These are phyloP conservation scores for Huntiella moniliformis DNA, from an alignment of 2,329 filamentous ascomycete species.

Conservation along the genomic window DNA sequence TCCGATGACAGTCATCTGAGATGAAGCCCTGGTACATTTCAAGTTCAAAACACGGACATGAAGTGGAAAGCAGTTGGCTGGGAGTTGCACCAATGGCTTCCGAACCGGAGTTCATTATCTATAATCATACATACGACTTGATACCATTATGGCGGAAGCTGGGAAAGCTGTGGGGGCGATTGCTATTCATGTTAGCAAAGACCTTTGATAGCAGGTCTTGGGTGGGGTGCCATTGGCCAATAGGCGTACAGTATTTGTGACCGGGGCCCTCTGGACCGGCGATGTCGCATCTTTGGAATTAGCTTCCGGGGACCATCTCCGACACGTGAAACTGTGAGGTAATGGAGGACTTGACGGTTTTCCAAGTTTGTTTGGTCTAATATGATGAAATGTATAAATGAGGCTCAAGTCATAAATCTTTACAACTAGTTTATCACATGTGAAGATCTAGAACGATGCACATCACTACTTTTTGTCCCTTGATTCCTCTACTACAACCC, in stretches of 20 bases:
- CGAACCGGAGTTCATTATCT: conserved; percentile 7
- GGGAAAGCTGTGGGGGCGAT: neutral
- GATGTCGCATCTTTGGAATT: conserved; percentile 5
- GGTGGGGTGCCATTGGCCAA: conserved; percentile 2
- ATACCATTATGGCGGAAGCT: neutral
- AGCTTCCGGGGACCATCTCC: conserved; percentile 5
- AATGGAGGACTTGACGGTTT: no score
- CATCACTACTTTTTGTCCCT: no score
- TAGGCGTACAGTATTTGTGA: neutral
- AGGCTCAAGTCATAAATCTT: no score
- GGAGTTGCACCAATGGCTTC: neutral
- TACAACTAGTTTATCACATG: no score
- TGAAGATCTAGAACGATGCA: no score
- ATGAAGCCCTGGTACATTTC: no score
- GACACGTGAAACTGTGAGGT: neutral
- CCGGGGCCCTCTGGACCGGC: neutral
- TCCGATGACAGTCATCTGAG: no score
- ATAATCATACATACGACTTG: neutral
- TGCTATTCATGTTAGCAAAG: neutral
- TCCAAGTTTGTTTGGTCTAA: no score
- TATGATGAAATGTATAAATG: no score
- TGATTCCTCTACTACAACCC: no score
- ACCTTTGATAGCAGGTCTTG: neutral
- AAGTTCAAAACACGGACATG: no score
- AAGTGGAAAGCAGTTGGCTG: no score